These are phyloP conservation scores for Macrophomina phaseolina DNA, from an alignment of 2,329 filamentous ascomycete genomes.

Conservation along the genomic window DNA sequence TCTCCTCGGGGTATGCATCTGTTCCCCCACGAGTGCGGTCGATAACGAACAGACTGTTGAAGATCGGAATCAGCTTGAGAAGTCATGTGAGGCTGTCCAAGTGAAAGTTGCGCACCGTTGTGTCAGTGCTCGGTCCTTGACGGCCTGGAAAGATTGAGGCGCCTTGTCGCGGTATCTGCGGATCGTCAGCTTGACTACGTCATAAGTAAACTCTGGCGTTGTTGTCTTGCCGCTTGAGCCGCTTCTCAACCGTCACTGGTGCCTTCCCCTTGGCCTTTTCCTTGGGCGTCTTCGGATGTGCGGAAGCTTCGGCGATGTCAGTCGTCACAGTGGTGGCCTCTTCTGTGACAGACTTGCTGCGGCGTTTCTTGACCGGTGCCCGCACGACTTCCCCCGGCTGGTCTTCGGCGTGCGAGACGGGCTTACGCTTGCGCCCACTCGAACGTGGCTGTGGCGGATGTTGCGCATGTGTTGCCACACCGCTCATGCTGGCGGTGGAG, in stretches of 20 bases:
- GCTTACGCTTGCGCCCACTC: slow-evolving; percentile 18
- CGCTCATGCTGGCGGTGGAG: slow-evolving; percentile 17
- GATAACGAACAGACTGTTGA: slow-evolving; percentile 59
- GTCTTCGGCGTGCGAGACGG: slow-evolving; percentile 14
- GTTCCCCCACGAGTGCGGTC: slow-evolving; percentile 54
- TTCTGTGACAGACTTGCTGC: slow-evolving; percentile 1
- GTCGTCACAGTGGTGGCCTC: background rate
- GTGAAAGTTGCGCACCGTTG: slow-evolving; percentile 44
- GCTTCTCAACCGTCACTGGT: slow-evolving; percentile 37
- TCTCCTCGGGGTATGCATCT: slow-evolving; percentile 56
- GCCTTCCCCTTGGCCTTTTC: slow-evolving; percentile 32
- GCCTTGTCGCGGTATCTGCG: slow-evolving; percentile 43
- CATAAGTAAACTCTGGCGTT: background rate
- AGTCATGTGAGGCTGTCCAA: slow-evolving; percentile 8
- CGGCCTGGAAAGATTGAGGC: slow-evolving; percentile 53
- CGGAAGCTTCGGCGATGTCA: background rate
- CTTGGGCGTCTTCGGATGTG: slow-evolving; percentile 28
- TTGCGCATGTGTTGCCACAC: slow-evolving; percentile 11
- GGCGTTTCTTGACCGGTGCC: background rate
- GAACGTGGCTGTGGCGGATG: slow-evolving; percentile 18
- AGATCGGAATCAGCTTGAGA: slow-evolving; percentile 35
- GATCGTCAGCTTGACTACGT: slow-evolving; percentile 24
- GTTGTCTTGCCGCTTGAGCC: slow-evolving; percentile 33
- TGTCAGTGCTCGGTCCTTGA: slow-evolving; percentile 55
- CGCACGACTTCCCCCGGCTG: background rate